Conservation (phyloP, 2,329 filamentous ascomycete genomes). For the Alternaria tenuissima region DNA sequence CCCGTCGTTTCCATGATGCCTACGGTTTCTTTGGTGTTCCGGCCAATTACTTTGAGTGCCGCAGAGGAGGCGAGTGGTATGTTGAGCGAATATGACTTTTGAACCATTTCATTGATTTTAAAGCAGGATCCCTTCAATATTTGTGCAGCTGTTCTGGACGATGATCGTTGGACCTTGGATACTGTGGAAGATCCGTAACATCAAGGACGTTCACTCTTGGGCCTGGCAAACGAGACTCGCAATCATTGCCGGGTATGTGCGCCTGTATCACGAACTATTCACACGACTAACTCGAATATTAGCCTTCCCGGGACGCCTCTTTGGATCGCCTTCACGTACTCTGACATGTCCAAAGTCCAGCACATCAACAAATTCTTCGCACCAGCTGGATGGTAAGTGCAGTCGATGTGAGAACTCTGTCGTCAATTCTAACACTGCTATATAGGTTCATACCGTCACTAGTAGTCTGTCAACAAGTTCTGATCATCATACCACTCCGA, state of each 20-base stretch:
- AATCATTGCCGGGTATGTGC: conserved; percentile 46
- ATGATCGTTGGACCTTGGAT: conserved; percentile 49
- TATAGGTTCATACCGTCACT: conserved; percentile 48
- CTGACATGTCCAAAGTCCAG: conserved; percentile 30
- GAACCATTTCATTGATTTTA: conserved; percentile 13
- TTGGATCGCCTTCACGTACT: conserved; percentile 50
- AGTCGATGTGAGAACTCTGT: background rate
- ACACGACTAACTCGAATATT: conserved; percentile 26
- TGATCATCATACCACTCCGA: conserved; percentile 47
- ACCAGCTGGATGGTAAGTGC: conserved; percentile 47
- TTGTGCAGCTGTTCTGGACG: conserved; percentile 50
- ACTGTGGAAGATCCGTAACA: conserved; percentile 49
- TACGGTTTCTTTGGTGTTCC: conserved; percentile 64
- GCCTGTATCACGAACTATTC: background rate
- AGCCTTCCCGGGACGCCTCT: conserved; percentile 50
- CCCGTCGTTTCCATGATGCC: conserved; percentile 68
- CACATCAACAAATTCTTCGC: conserved; percentile 44
- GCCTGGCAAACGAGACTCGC: conserved; percentile 51
- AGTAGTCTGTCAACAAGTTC: conserved; percentile 49
- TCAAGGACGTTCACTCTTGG: conserved; percentile 50
- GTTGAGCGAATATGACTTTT: conserved; percentile 7
- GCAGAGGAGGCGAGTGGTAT: conserved; percentile 72
- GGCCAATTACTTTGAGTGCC: conserved; percentile 54
- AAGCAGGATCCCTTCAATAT: conserved; percentile 47
- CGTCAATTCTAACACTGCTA: background rate